Evolutionary conservation across 176 grass and related monocot species (phyloP).

Genomic region (Tillandsia leiboldiana): DNA sequence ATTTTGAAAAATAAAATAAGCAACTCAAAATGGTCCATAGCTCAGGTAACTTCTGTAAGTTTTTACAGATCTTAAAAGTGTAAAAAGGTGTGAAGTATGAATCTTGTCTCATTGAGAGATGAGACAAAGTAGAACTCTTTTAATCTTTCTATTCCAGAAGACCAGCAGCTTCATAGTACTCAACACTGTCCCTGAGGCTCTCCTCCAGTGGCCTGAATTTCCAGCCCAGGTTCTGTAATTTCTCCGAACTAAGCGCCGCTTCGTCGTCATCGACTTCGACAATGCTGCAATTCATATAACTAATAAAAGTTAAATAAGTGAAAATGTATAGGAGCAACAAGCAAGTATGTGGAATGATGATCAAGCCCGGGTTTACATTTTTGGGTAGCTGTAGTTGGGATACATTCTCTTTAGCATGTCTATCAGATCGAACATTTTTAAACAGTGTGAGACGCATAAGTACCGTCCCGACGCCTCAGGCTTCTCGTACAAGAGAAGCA

Average conservation of each 20-base stretch:
- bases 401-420: conserved; percentile 38
- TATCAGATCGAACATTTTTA: conserved; percentile 26
- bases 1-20: too few species aligned
- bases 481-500: conserved; percentile 39
- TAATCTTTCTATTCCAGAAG: conserved; percentile 22
- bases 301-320: neutral
- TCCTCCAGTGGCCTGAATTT: conserved; percentile 28
- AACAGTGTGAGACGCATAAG: conserved; percentile 24
- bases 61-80: neutral
- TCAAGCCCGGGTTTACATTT: conserved; percentile 17
- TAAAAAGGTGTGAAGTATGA: neutral
- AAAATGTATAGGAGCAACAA: neutral
- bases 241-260: conserved; percentile 6
- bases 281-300: conserved; percentile 6
- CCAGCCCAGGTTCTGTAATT: conserved; percentile 41
- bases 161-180: conserved; percentile 27
- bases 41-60: too few species aligned
- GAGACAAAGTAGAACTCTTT: neutral
- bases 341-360: neutral
- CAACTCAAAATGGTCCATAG: too few species aligned
- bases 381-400: conserved; percentile 33
- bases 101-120: conserved; percentile 7
- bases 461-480: conserved; percentile 28
- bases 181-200: conserved; percentile 29
- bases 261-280: conserved; percentile 11